Conservation (phyloP, 805 yeast genomes). For the Candida cerambycidarum region DNA sequence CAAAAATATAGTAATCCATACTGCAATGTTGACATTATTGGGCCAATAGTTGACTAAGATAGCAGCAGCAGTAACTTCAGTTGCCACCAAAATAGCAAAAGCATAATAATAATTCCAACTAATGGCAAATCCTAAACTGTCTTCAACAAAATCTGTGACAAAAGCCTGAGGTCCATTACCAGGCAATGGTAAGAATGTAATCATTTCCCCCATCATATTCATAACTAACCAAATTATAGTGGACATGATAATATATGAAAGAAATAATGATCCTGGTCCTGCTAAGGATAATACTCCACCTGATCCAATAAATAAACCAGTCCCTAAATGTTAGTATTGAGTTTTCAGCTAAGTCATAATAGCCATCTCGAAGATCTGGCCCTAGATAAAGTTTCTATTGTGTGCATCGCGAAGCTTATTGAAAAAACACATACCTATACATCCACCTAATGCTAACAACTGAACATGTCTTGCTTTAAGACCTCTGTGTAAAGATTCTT, state of each 20-base stretch:
- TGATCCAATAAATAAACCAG: constrained; percentile 68
- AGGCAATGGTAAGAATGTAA: constrained; percentile 34
- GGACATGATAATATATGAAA: constrained; percentile 28
- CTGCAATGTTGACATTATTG: constrained; percentile 29
- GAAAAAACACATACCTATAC: constrained; percentile 62
- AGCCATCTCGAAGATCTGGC: too few relatives aligned
- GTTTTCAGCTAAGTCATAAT: too few relatives aligned
- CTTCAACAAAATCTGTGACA: constrained; percentile 27
- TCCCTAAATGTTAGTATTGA: constrained; percentile 35
- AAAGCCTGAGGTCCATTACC: constrained; percentile 35
- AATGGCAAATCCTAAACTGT: constrained; percentile 33
- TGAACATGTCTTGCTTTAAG: constrained; percentile 54
- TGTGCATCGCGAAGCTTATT: too few relatives aligned
- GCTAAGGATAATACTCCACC: constrained; percentile 58
- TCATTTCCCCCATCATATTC: constrained; percentile 35
- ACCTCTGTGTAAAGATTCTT: constrained; percentile 23
- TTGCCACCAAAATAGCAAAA: constrained; percentile 31
- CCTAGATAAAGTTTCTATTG: too few relatives aligned
- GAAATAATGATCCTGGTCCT: constrained; percentile 64
- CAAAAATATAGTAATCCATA: constrained; percentile 44
- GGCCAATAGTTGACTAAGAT: constrained; percentile 37
- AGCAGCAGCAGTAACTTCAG: constrained; percentile 38
- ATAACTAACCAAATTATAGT: constrained; percentile 28
- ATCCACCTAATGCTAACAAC: constrained; percentile 83
- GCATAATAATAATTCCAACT: constrained; percentile 38